These are phyloP conservation scores for Gentiana straminea DNA, from an alignment of 257 asterid genomes.

Conservation along the genomic window DNA sequence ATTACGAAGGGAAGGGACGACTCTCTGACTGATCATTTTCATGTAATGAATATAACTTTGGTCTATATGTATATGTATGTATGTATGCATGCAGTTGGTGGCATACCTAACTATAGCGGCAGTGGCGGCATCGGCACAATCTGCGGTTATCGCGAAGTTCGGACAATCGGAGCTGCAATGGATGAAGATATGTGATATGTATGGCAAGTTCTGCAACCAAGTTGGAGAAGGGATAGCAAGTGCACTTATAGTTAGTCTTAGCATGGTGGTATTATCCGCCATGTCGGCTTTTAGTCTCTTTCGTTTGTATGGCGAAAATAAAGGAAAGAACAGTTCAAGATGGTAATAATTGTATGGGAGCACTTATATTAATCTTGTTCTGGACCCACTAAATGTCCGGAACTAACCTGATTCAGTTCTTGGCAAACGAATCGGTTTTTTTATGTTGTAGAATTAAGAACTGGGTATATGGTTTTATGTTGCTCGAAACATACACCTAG, in stretches of 20 bases:
- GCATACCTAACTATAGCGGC: conserved; percentile 72
- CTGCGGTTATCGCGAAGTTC: conserved; percentile 48
- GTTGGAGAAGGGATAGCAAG: conserved; percentile 80
- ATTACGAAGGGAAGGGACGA: too few species aligned
- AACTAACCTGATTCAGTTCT: too few species aligned
- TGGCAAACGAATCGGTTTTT: too few species aligned
- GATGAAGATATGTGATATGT: conserved; percentile 72
- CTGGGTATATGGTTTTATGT: too few species aligned
- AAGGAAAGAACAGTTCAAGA: conserved; percentile 34
- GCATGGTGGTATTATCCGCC: conserved; percentile 52
- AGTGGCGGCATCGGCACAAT: conserved; percentile 61
- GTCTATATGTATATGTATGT: too few species aligned
- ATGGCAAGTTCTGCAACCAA: conserved; percentile 73
- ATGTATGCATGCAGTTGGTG: conserved; percentile 37
- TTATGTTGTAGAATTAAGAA: too few species aligned
- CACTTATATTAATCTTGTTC: too few species aligned
- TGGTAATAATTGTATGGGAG: conserved; percentile 21
- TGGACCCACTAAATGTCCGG: too few species aligned
- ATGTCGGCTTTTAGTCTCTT: conserved; percentile 82
- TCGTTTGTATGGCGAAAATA: conserved; percentile 62
- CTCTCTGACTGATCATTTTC: too few species aligned
- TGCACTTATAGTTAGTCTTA: conserved; percentile 43
- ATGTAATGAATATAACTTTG: too few species aligned
- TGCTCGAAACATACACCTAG: too few species aligned
- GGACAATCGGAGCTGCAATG: conserved; percentile 80